Percentiles rank a stretch among this genome's conserved stretches.
These are phyloP conservation scores for Candida oleophila DNA, from an alignment of 805 yeast genomes.

Conservation along the genomic window DNA sequence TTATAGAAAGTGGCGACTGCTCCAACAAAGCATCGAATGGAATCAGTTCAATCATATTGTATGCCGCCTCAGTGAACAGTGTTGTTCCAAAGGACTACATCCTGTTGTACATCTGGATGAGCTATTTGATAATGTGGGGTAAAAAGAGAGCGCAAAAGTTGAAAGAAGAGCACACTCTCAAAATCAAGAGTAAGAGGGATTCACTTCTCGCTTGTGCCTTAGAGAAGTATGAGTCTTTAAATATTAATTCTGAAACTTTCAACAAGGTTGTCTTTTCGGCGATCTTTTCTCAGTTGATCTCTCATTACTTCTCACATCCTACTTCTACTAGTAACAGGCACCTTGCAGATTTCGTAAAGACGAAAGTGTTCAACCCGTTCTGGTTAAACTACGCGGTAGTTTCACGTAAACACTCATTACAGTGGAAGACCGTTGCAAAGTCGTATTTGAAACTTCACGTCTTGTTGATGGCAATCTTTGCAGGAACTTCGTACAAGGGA, in stretches of 20 bases:
- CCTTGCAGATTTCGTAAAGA: conserved; percentile 30
- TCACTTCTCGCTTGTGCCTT: neutral
- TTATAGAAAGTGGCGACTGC: neutral
- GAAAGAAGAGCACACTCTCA: neutral
- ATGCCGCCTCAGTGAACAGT: conserved; percentile 24
- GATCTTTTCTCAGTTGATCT: conserved; percentile 37
- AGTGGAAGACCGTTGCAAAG: conserved; percentile 27
- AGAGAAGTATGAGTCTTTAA: neutral
- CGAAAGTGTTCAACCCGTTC: conserved; percentile 35
- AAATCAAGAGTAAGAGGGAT: neutral
- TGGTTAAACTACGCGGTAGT: conserved; percentile 33
- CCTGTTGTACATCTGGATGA: conserved; percentile 30
- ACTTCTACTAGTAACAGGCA: conserved; percentile 36
- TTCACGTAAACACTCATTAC: conserved; percentile 10
- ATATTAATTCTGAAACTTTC: neutral
- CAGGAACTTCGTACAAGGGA: neutral
- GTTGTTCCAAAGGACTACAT: conserved; percentile 39
- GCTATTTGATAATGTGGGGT: conserved; percentile 16
- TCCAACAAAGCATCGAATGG: conserved; percentile 20
- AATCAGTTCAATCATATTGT: conserved; percentile 21
- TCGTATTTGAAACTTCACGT: conserved; percentile 28
- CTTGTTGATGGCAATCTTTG: conserved; percentile 13
- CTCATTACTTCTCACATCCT: conserved; percentile 39
- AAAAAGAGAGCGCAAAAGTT: neutral
- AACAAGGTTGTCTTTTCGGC: conserved; percentile 29